Percentiles rank a stretch among this genome's conserved stretches.
Evolutionary conservation across 176 grass and related monocot species (phyloP).

Genomic region (Thinopyrum elongatum): DNA sequence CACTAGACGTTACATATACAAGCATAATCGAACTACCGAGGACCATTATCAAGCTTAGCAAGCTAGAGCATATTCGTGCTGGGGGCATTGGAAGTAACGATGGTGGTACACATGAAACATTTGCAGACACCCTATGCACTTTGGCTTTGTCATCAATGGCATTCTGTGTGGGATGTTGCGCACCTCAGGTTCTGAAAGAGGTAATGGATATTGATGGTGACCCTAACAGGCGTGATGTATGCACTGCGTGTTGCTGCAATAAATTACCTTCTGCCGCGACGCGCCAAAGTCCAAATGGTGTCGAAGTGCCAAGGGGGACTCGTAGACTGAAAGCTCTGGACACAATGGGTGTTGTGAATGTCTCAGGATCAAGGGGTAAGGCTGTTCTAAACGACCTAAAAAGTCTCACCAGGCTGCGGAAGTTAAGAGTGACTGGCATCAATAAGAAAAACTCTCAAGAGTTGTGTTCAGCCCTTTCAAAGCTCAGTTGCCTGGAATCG

Average conservation of each 20-base stretch:
- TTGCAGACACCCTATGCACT: constrained; percentile 13
- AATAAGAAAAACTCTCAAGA: constrained; percentile 6
- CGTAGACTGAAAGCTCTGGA: constrained; percentile 7
- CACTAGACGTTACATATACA: constrained; percentile 20
- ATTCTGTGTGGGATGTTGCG: neutral
- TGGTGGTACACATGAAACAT: neutral
- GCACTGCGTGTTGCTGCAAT: constrained; percentile 12
- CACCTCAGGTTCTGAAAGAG: constrained; percentile 11
- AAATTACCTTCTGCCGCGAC: neutral
- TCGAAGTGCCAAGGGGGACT: neutral
- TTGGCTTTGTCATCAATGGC: neutral
- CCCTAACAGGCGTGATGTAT: constrained; percentile 1
- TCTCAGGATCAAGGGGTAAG: neutral
- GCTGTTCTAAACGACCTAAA: constrained; percentile 5
- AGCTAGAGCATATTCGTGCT: constrained; percentile 9
- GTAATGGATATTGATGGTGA: constrained; percentile 15
- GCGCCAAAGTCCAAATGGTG: neutral
- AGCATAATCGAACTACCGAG: constrained; percentile 6
- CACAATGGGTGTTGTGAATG: constrained; percentile 12
- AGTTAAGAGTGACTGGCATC: constrained; percentile 5
- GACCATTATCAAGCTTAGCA: constrained; percentile 1
- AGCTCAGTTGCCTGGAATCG: neutral
- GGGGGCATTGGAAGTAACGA: constrained; percentile 17
- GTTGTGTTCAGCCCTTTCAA: neutral
- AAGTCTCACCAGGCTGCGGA: neutral